A percentile compares a stretch with the other conserved stretches of the same genome.
phyloP scores from a whole-genome alignment of 305 asterid species.

The Fraxinus nigra region DNA sequence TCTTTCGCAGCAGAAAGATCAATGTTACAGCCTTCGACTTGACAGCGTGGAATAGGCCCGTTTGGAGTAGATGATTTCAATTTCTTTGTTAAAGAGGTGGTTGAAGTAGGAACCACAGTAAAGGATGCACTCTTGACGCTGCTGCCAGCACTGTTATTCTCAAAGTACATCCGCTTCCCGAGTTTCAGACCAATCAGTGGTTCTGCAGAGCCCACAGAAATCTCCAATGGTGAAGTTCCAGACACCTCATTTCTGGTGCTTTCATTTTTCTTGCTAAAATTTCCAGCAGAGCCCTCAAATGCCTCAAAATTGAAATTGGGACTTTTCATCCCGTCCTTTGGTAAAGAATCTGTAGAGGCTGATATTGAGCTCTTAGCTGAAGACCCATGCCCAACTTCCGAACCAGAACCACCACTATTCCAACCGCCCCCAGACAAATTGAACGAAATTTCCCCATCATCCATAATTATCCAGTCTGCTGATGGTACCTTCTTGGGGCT shows the following conservation, averaged over 20 bases:
- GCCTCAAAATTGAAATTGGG: neutral
- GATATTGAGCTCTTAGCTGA: slow-evolving; percentile 76
- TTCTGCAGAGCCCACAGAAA: slow-evolving; percentile 55
- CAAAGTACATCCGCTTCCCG: slow-evolving; percentile 78
- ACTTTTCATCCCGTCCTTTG: slow-evolving; percentile 28
- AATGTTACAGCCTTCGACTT: slow-evolving; percentile 74
- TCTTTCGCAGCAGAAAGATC: slow-evolving; percentile 82
- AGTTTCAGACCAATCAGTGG: slow-evolving; percentile 67
- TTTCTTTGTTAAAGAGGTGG: slow-evolving; percentile 43
- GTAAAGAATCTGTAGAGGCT: slow-evolving; percentile 67
- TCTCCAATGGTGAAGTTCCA: slow-evolving; percentile 42
- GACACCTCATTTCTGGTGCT: slow-evolving; percentile 33
- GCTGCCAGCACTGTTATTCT: slow-evolving; percentile 39
- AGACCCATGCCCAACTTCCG: slow-evolving; percentile 63
- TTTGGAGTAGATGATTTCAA: slow-evolving; percentile 32
- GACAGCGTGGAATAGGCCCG: slow-evolving; percentile 43
- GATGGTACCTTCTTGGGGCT: slow-evolving; percentile 57
- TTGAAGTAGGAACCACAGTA: slow-evolving; percentile 38
- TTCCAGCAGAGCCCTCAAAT: slow-evolving; percentile 18
- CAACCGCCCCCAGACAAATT: slow-evolving; percentile 51
- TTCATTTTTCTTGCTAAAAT: slow-evolving; percentile 34
- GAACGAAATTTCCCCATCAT: slow-evolving; percentile 63
- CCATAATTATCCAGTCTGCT: slow-evolving; percentile 64
- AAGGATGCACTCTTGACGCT: slow-evolving; percentile 39
- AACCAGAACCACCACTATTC: slow-evolving; percentile 53